Base-by-base conservation (phyloP, 768 basidiomycete genomes). In the Tylopilus balloui region DNA sequence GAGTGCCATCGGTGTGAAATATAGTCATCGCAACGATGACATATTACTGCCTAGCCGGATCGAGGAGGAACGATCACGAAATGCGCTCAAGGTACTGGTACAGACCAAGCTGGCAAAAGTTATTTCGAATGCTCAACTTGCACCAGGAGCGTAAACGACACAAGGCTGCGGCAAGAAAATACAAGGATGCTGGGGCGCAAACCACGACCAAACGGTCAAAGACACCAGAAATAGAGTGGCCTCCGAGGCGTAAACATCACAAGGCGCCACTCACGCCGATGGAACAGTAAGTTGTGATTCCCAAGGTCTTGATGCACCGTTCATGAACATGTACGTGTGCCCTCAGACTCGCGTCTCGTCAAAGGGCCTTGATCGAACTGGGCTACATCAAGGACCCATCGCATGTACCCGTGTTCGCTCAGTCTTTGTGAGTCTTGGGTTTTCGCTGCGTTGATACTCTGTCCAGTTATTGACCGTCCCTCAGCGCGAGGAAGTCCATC, bases 21-120 rank as follows among this genome's bases (percentile, higher is more conserved):
- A 91, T 54, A 85, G 78, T 27, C 89, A 91, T 58, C 74, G 77
- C 20, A 91, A 92, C 53, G 83, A 87, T 45, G 78, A 84, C 17
- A 71, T 91, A 13, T 71, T 92, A 13, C 71, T 74, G 8, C 78
- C 83, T 4, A 91, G 81, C 59, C 74, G 73, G 9, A 80, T 90
- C 23, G 86, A 88, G 58, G 80, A 81, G 45, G 78, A 81, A 56
- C 75, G 80, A 37, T 75, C 81, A 3, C 77, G 74, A 50, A 75
- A 73, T 19, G 76, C 77, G 14, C 64, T 83, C 24, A 66, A 77
- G 66, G 83, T 82, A 51, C 13, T 77, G 66, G 83, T 82, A 51
- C 13, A 11, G 64, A 55, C 15, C 38, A 42, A n/a, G n/a, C 9
- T 19, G 40, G 32, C 23, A 25, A 29, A 3, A n/a, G 25, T 23